Evolutionary conservation across 345 rosid species (phyloP).

Genomic region (Hirschfeldia incana): DNA sequence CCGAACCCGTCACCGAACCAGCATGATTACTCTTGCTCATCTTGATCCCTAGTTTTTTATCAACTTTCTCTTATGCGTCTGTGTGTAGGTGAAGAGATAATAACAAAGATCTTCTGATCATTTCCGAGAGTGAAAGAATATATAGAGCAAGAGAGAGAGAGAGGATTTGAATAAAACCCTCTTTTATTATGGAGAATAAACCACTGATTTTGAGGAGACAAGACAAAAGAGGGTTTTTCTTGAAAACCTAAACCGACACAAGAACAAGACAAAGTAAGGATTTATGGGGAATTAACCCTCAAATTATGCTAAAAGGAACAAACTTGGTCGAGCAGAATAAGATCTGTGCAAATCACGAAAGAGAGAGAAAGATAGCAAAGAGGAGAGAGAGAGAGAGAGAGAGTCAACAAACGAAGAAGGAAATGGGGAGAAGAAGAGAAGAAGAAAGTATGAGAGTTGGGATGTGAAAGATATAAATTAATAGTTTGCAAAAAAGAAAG

Average conservation of each 20-base stretch:
- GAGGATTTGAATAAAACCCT: slow-evolving; percentile 53
- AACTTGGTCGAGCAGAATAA: slow-evolving; percentile 37
- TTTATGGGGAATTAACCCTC: slow-evolving; percentile 30
- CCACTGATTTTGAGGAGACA: slow-evolving; percentile 37
- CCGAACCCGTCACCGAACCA: slow-evolving; percentile 49
- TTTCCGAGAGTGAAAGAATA: slow-evolving; percentile 15
- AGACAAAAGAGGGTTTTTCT: slow-evolving; percentile 37
- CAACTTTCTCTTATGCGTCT: slow-evolving; percentile 14
- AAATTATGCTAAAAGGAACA: slow-evolving; percentile 41
- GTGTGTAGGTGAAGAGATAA: slow-evolving; percentile 15
- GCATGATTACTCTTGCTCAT: slow-evolving; percentile 60
- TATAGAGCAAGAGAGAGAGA: background rate
- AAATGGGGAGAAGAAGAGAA: background rate
- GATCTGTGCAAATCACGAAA: slow-evolving; percentile 36
- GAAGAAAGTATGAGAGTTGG: slow-evolving; percentile 35
- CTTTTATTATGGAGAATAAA: slow-evolving; percentile 26
- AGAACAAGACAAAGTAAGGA: slow-evolving; percentile 38
- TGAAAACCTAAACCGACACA: slow-evolving; percentile 45
- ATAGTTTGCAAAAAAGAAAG: background rate
- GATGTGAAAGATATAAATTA: slow-evolving; percentile 35
- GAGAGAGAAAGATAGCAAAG: slow-evolving; percentile 18
- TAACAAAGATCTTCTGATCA: slow-evolving; percentile 32
- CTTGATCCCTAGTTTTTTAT: slow-evolving; percentile 17
- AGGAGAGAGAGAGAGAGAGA: background rate
- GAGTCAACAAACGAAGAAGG: slow-evolving; percentile 10